Percentiles rank a stretch among this genome's conserved stretches.
phyloP scores from a whole-genome alignment of 169 alveolate genomes.

The Plasmodium berghei region DNA sequence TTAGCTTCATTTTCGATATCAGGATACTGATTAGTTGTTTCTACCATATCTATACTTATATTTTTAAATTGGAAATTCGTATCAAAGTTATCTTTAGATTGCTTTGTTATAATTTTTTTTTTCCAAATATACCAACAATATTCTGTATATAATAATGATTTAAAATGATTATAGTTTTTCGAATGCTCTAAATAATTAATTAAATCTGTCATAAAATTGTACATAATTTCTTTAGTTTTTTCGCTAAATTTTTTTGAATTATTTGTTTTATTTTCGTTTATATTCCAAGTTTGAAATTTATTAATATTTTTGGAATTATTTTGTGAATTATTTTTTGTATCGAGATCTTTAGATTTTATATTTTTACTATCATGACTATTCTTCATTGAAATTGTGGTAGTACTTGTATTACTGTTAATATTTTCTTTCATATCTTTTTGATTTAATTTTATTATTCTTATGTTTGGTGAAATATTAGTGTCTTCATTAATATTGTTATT shows the following conservation, averaged over 20 bases:
- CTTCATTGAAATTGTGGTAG: neutral
- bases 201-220: constrained; percentile 22
- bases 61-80: constrained; percentile 13
- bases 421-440: constrained; percentile 17
- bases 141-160: constrained; percentile 5
- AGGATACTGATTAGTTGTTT: neutral
- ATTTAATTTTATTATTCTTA: neutral
- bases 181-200: constrained; percentile 13
- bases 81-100: constrained; percentile 4
- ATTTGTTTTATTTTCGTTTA: neutral
- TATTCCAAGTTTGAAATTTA: neutral
- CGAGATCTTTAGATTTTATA: neutral
- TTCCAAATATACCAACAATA: constrained; percentile 64
- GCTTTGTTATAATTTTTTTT: constrained; percentile 21
- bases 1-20: neutral
- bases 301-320: neutral
- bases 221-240: constrained; percentile 19
- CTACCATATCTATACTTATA: neutral
- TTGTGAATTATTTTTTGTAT: neutral
- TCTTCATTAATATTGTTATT: neutral
- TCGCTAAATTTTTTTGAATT: constrained; percentile 1
- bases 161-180: neutral
- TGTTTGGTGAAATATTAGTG: neutral
- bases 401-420: neutral
- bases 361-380: neutral